phyloP scores from a whole-genome alignment of 148 eudicot species.

The Cornus kousa region DNA sequence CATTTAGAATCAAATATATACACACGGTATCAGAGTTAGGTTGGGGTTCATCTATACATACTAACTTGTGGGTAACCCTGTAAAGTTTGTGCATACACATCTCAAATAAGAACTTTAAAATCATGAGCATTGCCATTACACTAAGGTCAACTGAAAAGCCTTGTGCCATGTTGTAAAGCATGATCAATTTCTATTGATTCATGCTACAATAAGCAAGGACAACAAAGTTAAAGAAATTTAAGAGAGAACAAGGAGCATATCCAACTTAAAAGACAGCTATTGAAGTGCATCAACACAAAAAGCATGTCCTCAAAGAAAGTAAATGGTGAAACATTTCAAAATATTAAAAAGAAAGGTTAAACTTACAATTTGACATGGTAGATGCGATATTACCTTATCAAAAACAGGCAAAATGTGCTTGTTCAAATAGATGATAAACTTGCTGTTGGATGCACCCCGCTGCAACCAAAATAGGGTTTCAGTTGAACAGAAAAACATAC shows the following conservation, averaged over 20 bases:
- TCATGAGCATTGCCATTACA: neutral
- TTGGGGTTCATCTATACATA: neutral
- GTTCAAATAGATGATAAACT: slow-evolving; percentile 73
- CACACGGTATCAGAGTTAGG: neutral
- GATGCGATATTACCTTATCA: slow-evolving; percentile 59
- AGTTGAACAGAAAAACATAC: neutral
- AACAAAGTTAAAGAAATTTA: neutral
- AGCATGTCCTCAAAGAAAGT: too few species aligned
- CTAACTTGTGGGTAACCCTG: neutral
- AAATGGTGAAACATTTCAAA: too few species aligned
- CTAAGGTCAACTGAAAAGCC: neutral
- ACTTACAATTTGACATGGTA: neutral
- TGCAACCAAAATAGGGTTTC: slow-evolving; percentile 24
- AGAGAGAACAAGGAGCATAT: neutral
- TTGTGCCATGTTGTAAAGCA: neutral
- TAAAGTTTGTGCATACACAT: neutral
- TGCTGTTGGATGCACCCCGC: slow-evolving; percentile 93
- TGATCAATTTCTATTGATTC: neutral
- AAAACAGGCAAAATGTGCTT: slow-evolving; percentile 81
- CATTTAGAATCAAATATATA: neutral
- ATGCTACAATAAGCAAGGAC: neutral
- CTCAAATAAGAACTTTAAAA: neutral
- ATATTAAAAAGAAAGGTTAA: neutral
- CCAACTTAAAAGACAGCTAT: neutral
- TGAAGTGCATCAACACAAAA: neutral